Evolutionary conservation across 1,139 yeast genomes (phyloP).

Genomic region (Martiniozyma asiatica): DNA sequence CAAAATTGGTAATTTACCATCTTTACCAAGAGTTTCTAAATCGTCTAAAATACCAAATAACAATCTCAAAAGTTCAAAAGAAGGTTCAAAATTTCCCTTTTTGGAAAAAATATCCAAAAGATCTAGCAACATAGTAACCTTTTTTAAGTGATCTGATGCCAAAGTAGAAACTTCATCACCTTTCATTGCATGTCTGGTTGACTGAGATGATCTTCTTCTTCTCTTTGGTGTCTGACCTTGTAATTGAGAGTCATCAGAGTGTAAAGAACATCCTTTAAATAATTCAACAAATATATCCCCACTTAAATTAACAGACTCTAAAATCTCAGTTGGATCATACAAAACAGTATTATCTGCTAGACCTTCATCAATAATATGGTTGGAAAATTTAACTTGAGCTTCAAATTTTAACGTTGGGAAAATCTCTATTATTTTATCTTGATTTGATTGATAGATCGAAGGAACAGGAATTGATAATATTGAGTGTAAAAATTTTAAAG

Average conservation of each 20-base stretch:
- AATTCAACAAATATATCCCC: constrained; percentile 36
- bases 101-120: constrained; percentile 46
- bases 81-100: constrained; percentile 26
- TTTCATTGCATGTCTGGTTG: constrained; percentile 64
- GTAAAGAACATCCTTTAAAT: constrained; percentile 36
- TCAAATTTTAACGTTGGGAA: constrained; percentile 49
- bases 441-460: constrained; percentile 39
- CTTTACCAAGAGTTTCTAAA: constrained; percentile 77
- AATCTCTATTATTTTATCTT: constrained; percentile 31
- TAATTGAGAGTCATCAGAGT: constrained; percentile 10
- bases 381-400: constrained; percentile 43
- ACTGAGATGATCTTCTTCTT: constrained; percentile 70
- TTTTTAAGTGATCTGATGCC: constrained; percentile 70
- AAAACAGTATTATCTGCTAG: constrained; percentile 20
- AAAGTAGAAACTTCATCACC: constrained; percentile 51
- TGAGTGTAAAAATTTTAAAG: constrained; percentile 48
- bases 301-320: constrained; percentile 36
- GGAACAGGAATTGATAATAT: constrained; percentile 39
- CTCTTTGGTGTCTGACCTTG: constrained; percentile 42
- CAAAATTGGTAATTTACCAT: constrained; percentile 81
- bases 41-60: constrained; percentile 71
- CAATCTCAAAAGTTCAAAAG: constrained; percentile 41
- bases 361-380: constrained; percentile 46
- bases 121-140: constrained; percentile 70
- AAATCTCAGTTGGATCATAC: constrained; percentile 46